These are phyloP conservation scores for Cryoendolithus antarcticus DNA, from an alignment of 2,329 filamentous ascomycete species.

Conservation along the genomic window DNA sequence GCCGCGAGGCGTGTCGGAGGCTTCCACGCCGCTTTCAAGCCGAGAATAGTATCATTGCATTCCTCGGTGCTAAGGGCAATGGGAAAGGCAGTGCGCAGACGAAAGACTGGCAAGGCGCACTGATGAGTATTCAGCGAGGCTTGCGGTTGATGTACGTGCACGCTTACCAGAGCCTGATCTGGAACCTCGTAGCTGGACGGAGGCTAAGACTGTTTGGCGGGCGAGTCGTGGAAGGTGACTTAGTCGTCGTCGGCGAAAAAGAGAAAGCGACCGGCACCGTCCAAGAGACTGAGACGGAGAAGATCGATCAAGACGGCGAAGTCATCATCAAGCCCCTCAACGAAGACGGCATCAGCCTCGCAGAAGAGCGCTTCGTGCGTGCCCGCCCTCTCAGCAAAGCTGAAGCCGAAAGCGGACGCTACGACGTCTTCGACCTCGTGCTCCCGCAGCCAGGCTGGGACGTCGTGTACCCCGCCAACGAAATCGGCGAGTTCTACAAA, in stretches of 20 bases:
- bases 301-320: slow-evolving; percentile 50
- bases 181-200: slow-evolving; percentile 75
- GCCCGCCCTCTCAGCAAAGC: slow-evolving; percentile 62
- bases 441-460: slow-evolving; percentile 88
- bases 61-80: slow-evolving; percentile 44
- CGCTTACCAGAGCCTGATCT: slow-evolving; percentile 88
- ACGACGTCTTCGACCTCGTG: slow-evolving; percentile 76
- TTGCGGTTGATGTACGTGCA: slow-evolving; percentile 91
- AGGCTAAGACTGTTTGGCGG: slow-evolving; percentile 66
- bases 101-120: slow-evolving; percentile 67
- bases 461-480: slow-evolving; percentile 73
- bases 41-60: slow-evolving; percentile 68
- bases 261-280: slow-evolving; percentile 27
- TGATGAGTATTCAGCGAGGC: slow-evolving; percentile 68
- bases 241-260: slow-evolving; percentile 59
- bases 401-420: slow-evolving; percentile 67
- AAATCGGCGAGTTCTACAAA: slow-evolving; percentile 70
- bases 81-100: slow-evolving; percentile 35
- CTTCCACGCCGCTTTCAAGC: slow-evolving; percentile 74
- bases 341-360: slow-evolving; percentile 42
- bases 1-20: not conserved
- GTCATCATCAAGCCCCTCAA: slow-evolving; percentile 50
- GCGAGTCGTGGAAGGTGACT: slow-evolving; percentile 72
- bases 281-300: slow-evolving; percentile 21
- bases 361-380: slow-evolving; percentile 49